phyloP scores from a whole-genome alignment of 176 grass and related monocot species.

The Triticum turgidum region DNA sequence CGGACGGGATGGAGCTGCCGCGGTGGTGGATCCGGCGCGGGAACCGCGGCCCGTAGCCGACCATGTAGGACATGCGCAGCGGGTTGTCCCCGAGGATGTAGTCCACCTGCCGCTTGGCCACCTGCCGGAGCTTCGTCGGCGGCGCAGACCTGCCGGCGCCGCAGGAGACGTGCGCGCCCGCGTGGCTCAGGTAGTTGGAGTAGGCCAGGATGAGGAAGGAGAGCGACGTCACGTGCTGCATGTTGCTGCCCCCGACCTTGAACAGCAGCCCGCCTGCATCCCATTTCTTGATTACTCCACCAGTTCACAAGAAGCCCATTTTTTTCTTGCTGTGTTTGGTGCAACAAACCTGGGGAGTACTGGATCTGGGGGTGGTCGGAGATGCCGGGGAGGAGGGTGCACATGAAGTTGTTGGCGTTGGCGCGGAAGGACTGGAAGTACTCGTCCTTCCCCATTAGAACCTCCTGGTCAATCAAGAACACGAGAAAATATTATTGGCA shows the following conservation, averaged over 20 bases:
- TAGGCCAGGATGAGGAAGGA: constrained; percentile 78
- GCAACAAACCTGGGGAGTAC: constrained; percentile 35
- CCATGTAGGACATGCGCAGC: constrained; percentile 76
- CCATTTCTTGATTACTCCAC: background rate
- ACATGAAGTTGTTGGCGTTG: constrained; percentile 51
- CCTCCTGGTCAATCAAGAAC: constrained; percentile 48
- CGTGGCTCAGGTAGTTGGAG: constrained; percentile 80
- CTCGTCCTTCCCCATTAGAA: constrained; percentile 73
- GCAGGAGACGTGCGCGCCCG: constrained; percentile 54
- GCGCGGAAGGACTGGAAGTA: constrained; percentile 50
- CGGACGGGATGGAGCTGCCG: constrained; percentile 49
- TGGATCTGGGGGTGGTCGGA: constrained; percentile 53
- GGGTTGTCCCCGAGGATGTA: constrained; percentile 77
- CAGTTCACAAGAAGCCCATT: background rate
- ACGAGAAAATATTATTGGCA: background rate
- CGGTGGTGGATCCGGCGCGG: constrained; percentile 65
- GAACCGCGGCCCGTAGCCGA: constrained; percentile 50
- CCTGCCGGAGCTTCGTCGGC: constrained; percentile 48
- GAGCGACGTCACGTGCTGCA: constrained; percentile 84
- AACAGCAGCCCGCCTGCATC: constrained; percentile 59
- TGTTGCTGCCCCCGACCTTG: constrained; percentile 72
- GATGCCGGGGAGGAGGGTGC: constrained; percentile 53
- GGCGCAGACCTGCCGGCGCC: constrained; percentile 39
- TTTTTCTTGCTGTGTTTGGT: too few species aligned
- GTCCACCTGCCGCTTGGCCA: constrained; percentile 77